A percentile compares a stretch with the other conserved stretches of the same genome.
Evolutionary conservation across 2,329 filamentous ascomycete species (phyloP).

Genomic region (Gaeumannomyces sp.): DNA sequence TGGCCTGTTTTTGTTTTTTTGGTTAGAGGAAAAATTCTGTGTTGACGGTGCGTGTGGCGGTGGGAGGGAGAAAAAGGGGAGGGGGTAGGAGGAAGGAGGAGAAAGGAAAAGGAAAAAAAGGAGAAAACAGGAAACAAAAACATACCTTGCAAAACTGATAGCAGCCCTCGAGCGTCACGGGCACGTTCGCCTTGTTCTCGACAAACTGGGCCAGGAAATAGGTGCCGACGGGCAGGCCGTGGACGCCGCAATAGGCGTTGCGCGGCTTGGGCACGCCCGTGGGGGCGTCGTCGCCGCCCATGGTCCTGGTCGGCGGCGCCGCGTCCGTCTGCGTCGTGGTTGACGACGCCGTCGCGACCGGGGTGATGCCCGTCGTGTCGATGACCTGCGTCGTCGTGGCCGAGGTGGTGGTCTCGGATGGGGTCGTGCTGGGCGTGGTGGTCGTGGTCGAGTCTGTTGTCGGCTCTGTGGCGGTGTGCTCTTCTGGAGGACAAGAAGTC

Average conservation of each 20-base stretch:
- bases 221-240: conserved; percentile 27
- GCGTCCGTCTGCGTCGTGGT: conserved; percentile 21
- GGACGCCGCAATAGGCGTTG: conserved; percentile 32
- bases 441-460: background rate
- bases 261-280: conserved; percentile 25
- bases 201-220: conserved; percentile 34
- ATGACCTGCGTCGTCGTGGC: conserved; percentile 22
- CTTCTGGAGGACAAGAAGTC: background rate
- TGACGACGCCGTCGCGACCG: conserved; percentile 22
- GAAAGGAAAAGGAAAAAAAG: background rate
- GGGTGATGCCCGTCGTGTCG: conserved; percentile 25
- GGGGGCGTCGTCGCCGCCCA: conserved; percentile 22
- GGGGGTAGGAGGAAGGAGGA: no score
- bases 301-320: conserved; percentile 24
- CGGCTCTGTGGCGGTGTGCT: background rate
- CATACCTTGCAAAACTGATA: conserved; percentile 35
- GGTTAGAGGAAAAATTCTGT: background rate
- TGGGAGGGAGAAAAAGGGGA: background rate
- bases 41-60: background rate
- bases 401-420: conserved; percentile 2
- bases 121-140: conserved; percentile 2
- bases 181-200: conserved; percentile 26
- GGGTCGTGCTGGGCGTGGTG: background rate
- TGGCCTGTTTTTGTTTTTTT: conserved; percentile 19
- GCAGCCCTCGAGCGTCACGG: conserved; percentile 33